Evolutionary conservation across 1,139 yeast genomes (phyloP).

Genomic region (Torulaspora pretoriensis): DNA sequence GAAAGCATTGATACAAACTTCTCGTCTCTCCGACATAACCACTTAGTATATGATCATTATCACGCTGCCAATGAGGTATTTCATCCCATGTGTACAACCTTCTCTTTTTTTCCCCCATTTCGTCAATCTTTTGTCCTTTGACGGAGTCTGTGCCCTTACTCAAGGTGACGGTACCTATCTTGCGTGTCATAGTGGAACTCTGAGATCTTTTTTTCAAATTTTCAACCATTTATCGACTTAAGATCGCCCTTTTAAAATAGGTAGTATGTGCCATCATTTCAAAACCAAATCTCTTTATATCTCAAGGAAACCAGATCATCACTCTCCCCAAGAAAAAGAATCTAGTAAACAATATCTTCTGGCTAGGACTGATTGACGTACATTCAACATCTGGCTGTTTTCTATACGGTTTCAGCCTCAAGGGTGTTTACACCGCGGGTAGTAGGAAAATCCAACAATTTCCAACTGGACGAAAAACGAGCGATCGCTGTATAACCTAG

Average conservation of each 20-base stretch:
- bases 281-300: not conserved
- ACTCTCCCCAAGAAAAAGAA: not conserved
- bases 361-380: not conserved
- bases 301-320: not conserved
- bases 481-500: not conserved
- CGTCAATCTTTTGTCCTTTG: constrained; percentile 1
- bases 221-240: not conserved
- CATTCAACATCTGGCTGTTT: constrained; percentile 1
- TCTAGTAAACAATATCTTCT: not conserved
- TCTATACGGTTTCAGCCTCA: not conserved
- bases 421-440: constrained; percentile 9
- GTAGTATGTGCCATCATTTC: not conserved
- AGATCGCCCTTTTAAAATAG: not conserved
- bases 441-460: constrained; percentile 7
- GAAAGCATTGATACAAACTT: constrained; percentile 48
- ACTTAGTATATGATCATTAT: constrained; percentile 67
- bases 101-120: constrained; percentile 7
- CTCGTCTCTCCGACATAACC: constrained; percentile 75
- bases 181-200: constrained; percentile 1
- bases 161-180: not conserved
- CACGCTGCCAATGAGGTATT: constrained; percentile 80
- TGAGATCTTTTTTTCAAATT: constrained; percentile 7
- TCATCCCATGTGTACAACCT: constrained; percentile 42
- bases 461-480: not conserved
- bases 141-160: not conserved